Evolutionary conservation across 73 alveolate genomes (phyloP), one percentile per base, ranked within the genome.

Genomic region (Symbiodinium pilosum): DNA sequence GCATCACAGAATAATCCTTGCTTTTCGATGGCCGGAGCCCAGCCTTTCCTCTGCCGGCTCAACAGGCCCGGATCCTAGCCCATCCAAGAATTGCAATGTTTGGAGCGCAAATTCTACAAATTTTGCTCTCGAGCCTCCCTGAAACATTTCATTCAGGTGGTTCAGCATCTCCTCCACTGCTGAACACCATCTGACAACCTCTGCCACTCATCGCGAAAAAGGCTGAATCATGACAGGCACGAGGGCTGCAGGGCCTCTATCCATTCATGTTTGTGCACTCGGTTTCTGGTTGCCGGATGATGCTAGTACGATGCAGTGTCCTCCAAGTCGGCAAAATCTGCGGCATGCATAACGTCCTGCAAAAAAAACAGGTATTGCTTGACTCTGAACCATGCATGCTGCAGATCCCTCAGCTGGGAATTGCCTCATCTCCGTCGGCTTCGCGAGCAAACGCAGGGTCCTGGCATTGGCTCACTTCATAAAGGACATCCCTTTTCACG

Each of bases 391-490:
- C n/a, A n/a, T n/a, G n/a, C n/a, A n/a, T n/a, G n/a, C n/a, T n/a
- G n/a, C n/a, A n/a, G n/a, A n/a, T n/a, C n/a, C n/a, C n/a, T n/a
- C n/a, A 5, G 26, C 73, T 24, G 73, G 59, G 59, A 14, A 47
- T 14, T 14, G 41, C 81, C 81, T 64, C 81, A 38, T 64, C 81
- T 38, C 32, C 81, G 38, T 64, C 81, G 81, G 81, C 81, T 4
- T 64, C 81, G 9, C 81, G 81, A 64, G 81, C 81, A 64, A 64
- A 64, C 12, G 81, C 81, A 26, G 81, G 30, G 81, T 64, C 81
- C 81, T 64, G 81, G 59, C 59, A 14, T 9, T 9, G 59, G 14
- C 59, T 6, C 59, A 47, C 59, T 59, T 73, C 0, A 11, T 34
- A 6, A 47, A 47, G 21, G 21, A 47, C 14, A 14, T 47, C 21